Percentiles rank a stretch among this genome's conserved stretches.
These are phyloP conservation scores for Gaeumannomyces sp. DNA, from an alignment of 2,329 filamentous ascomycete species.

Conservation along the genomic window DNA sequence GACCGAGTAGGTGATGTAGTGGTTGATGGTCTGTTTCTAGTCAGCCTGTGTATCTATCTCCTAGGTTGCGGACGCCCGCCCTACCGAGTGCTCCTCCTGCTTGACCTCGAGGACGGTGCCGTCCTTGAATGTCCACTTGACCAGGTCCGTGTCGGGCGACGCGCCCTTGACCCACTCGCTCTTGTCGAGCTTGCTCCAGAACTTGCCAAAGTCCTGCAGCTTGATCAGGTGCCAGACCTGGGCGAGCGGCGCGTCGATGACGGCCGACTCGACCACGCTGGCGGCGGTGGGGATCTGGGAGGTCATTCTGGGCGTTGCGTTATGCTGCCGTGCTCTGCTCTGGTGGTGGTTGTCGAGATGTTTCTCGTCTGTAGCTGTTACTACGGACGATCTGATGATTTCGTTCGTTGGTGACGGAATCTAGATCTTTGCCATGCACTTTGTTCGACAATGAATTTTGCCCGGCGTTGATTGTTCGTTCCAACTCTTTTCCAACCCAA, in stretches of 20 bases:
- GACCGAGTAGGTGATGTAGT: conserved; percentile 69
- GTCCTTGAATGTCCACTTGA: conserved; percentile 67
- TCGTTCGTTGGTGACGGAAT: too few species aligned
- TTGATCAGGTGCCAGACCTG: conserved; percentile 71
- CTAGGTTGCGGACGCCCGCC: conserved; percentile 17
- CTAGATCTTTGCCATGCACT: too few species aligned
- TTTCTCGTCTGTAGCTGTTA: not conserved
- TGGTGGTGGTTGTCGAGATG: not conserved
- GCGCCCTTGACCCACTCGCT: conserved; percentile 59
- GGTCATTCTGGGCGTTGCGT: conserved; percentile 14
- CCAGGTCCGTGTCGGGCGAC: conserved; percentile 58
- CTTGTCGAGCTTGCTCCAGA: conserved; percentile 57
- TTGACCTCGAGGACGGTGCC: conserved; percentile 64
- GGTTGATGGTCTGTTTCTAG: conserved; percentile 53
- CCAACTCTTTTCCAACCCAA: too few species aligned
- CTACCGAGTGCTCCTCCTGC: conserved; percentile 68
- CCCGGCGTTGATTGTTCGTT: too few species aligned
- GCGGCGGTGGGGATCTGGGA: conserved; percentile 56
- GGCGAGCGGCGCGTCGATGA: conserved; percentile 61
- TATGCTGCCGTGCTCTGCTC: not conserved
- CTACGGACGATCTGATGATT: too few species aligned
- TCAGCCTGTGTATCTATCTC: too few species aligned
- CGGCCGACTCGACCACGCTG: conserved; percentile 58
- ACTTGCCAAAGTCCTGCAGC: conserved; percentile 61
- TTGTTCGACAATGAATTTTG: too few species aligned